These are phyloP conservation scores for Pleurostoma richardsiae DNA, from an alignment of 2,329 filamentous ascomycete species.

Conservation along the genomic window DNA sequence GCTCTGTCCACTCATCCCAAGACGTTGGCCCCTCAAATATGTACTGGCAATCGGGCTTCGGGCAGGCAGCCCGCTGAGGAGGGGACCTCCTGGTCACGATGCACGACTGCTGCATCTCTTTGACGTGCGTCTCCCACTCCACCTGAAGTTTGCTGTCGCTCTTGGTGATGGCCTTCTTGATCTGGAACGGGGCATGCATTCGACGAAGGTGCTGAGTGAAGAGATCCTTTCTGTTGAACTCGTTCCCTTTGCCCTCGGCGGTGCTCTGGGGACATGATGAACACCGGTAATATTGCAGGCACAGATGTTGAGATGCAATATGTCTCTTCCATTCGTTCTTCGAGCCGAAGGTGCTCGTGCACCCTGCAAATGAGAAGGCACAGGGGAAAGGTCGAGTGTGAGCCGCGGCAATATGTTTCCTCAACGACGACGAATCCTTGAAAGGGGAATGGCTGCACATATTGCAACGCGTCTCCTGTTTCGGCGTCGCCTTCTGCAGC, in stretches of 20 bases:
- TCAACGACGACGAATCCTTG: constrained; percentile 60
- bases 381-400: constrained; percentile 77
- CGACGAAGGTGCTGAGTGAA: constrained; percentile 92
- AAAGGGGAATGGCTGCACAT: constrained; percentile 61
- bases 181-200: constrained; percentile 77
- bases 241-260: constrained; percentile 53
- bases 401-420: constrained; percentile 63
- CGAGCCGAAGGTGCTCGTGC: constrained; percentile 75
- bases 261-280: constrained; percentile 53
- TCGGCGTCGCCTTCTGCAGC: constrained; percentile 40
- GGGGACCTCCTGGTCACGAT: constrained; percentile 63
- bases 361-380: constrained; percentile 80
- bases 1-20: constrained; percentile 91
- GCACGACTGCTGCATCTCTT: constrained; percentile 70
- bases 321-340: constrained; percentile 99
- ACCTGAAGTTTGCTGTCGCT: constrained; percentile 53
- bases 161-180: constrained; percentile 52
- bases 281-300: constrained; percentile 59
- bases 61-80: constrained; percentile 67
- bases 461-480: constrained; percentile 57
- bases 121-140: constrained; percentile 62
- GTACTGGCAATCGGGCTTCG: constrained; percentile 64
- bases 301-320: constrained; percentile 84
- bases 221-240: constrained; percentile 92
- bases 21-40: constrained; percentile 66